Evolutionary conservation across 1,139 yeast genomes (phyloP).

Genomic region (Scheffersomyces titani): DNA sequence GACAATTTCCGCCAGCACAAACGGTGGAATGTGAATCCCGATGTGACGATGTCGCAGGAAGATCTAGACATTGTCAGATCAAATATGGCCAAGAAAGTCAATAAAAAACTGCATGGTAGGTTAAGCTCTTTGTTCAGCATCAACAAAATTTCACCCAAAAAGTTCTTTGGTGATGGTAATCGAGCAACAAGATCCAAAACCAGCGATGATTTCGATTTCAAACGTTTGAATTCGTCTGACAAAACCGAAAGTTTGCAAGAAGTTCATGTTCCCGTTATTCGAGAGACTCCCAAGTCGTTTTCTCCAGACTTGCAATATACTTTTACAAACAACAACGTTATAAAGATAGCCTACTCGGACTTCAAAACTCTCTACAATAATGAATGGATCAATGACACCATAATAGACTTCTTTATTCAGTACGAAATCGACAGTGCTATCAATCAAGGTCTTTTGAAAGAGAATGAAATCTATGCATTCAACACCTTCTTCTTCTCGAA

Average conservation of each 20-base stretch:
- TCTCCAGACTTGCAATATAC: slow-evolving; percentile 53
- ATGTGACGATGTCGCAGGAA: background rate
- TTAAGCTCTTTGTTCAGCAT: background rate
- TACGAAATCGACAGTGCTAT: slow-evolving; percentile 51
- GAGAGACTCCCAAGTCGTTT: slow-evolving; percentile 26
- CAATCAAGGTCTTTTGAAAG: slow-evolving; percentile 15
- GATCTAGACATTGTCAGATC: background rate
- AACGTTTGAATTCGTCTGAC: background rate
- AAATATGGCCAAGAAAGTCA: background rate
- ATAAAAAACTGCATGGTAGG: background rate
- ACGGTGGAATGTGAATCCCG: slow-evolving; percentile 7
- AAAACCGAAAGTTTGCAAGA: background rate
- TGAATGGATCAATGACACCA: slow-evolving; percentile 75
- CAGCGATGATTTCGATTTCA: background rate
- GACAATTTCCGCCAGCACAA: slow-evolving; percentile 6
- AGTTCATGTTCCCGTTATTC: background rate
- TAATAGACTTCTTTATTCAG: slow-evolving; percentile 70
- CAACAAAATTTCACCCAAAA: slow-evolving; percentile 4
- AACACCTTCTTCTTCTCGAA: slow-evolving; percentile 85
- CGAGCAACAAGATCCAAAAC: slow-evolving; percentile 6
- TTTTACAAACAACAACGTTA: slow-evolving; percentile 48
- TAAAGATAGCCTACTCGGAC: slow-evolving; percentile 59
- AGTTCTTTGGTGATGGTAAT: background rate
- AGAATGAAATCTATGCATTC: slow-evolving; percentile 56
- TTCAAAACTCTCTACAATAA: slow-evolving; percentile 67